These are phyloP conservation scores for Lenzites betulinus DNA, from an alignment of 768 basidiomycete species.

Conservation along the genomic window DNA sequence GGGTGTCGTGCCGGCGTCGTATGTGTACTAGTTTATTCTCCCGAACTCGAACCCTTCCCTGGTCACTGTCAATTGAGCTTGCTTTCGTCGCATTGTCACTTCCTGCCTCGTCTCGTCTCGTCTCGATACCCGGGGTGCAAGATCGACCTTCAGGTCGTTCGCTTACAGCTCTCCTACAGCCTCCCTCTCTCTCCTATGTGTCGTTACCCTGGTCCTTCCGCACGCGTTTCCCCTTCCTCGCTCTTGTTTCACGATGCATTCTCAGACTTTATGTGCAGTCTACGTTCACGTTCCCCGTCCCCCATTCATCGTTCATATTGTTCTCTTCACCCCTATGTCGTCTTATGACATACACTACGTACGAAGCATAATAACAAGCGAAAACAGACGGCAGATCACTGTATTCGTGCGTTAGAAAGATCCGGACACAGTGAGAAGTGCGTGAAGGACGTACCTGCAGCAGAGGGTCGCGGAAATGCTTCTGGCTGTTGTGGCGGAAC, in stretches of 20 bases:
- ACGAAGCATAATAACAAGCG: conserved; percentile 12
- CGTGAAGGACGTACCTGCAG: conserved; percentile 44
- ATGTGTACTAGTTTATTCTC: conserved; percentile 65
- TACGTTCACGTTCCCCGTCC: background rate
- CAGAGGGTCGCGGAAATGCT: conserved; percentile 80
- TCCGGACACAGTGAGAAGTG: background rate
- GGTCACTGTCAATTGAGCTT: conserved; percentile 20
- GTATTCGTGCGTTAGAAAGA: conserved; percentile 6
- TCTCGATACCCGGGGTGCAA: conserved; percentile 40
- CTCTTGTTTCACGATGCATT: conserved; percentile 7
- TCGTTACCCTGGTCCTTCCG: background rate
- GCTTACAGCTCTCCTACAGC: conserved; percentile 18
- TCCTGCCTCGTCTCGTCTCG: background rate
- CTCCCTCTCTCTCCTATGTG: background rate
- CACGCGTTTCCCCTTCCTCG: background rate
- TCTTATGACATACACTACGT: conserved; percentile 22
- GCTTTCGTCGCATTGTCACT: conserved; percentile 31
- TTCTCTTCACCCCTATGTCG: background rate
- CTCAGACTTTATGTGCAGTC: conserved; percentile 1
- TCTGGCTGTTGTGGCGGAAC: conserved; percentile 82
- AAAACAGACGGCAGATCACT: conserved; percentile 15
- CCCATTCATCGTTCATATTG: conserved; percentile 4
- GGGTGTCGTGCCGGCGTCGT: conserved; percentile 90
- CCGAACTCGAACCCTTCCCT: conserved; percentile 16
- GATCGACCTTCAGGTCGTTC: conserved; percentile 41